Conservation (phyloP, 176 grass and related monocot species). For the Zea luxurians region DNA sequence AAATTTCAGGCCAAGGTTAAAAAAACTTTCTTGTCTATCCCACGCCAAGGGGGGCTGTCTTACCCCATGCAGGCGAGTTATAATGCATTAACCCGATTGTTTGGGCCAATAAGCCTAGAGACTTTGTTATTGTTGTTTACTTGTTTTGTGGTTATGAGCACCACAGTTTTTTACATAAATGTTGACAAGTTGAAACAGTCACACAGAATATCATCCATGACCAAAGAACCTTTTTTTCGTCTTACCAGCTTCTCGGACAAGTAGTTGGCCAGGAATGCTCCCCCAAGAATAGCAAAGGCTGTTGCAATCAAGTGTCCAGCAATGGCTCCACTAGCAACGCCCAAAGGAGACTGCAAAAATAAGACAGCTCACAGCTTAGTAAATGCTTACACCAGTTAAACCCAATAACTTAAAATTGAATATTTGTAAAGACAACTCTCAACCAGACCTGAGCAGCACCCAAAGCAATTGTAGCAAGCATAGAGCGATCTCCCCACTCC, state of each 20-base stretch:
- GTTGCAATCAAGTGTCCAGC: slow-evolving; percentile 85
- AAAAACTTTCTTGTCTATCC: too few relatives aligned
- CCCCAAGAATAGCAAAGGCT: slow-evolving; percentile 74
- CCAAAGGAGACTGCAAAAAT: slow-evolving; percentile 70
- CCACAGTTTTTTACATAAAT: neutral
- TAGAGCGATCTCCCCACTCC: slow-evolving; percentile 99
- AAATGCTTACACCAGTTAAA: slow-evolving; percentile 13
- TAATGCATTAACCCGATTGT: neutral
- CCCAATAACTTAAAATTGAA: slow-evolving; percentile 23
- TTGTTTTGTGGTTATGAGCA: slow-evolving; percentile 6
- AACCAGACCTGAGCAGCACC: slow-evolving; percentile 86
- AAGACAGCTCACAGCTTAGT: neutral
- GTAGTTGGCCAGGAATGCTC: slow-evolving; percentile 87
- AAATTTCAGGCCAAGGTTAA: too few relatives aligned
- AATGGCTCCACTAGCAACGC: slow-evolving; percentile 89
- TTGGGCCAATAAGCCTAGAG: neutral
- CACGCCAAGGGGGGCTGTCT: too few relatives aligned
- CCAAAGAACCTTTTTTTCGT: neutral
- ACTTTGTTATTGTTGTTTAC: neutral
- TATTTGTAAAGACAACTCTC: slow-evolving; percentile 2
- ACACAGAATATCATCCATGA: slow-evolving; percentile 3
- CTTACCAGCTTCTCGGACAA: slow-evolving; percentile 92
- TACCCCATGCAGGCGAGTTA: too few relatives aligned
- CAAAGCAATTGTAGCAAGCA: slow-evolving; percentile 94
- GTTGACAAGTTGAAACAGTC: neutral